Base-by-base conservation (phyloP, 2,329 filamentous ascomycete species). In the Talaromyces albobiverticillius region DNA sequence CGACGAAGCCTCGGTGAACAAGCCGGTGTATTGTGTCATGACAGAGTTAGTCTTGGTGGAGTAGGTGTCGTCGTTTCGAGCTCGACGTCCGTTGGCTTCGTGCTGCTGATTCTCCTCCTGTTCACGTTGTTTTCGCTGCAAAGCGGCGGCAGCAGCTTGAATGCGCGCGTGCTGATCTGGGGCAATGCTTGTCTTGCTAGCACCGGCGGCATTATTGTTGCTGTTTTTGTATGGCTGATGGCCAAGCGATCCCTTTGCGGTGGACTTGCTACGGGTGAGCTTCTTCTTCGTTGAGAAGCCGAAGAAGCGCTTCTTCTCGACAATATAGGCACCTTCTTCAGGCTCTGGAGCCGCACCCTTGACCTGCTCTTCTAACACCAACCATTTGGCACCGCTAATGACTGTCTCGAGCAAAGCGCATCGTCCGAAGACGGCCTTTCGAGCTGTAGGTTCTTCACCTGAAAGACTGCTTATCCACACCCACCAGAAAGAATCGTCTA, bases 401-500 rank as follows among this genome's bases (percentile, higher is more conserved):
- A 83, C 79, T 0, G 94, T 97, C 71, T 99, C 94, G 43, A 97
- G 82, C 36, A 99, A 81, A 18, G 94, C 90, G 66, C 94, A 99
- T 59, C 94, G 83, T 34, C 94, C 94, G 69, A 99, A 99, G 0
- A 92, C 90, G 5, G 92, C 87, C 69, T 99, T 99, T 57, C 94
- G 85, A 45, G 87, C 82, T 0, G 85, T 73, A 0, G 92, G 89
- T 74, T 99, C 94, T 65, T 99, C 94, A 0, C 86, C 88, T 1
- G 93, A 91, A 64, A 99, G 76, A 78, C 93, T 97, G 62, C 85
- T 95, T 81, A 99, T 97, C 94, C 94, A 99, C 3, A 97, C 94
- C 93, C 94, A 97, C 94, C 94, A 99, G 71, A 99, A 99, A 1
- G 91, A 88, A 69, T 97, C 93, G 63, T 99, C 94, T 4, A 99